phyloP scores from a whole-genome alignment of 2,329 filamentous ascomycete genomes.

The Scedosporium aurantiacum region DNA sequence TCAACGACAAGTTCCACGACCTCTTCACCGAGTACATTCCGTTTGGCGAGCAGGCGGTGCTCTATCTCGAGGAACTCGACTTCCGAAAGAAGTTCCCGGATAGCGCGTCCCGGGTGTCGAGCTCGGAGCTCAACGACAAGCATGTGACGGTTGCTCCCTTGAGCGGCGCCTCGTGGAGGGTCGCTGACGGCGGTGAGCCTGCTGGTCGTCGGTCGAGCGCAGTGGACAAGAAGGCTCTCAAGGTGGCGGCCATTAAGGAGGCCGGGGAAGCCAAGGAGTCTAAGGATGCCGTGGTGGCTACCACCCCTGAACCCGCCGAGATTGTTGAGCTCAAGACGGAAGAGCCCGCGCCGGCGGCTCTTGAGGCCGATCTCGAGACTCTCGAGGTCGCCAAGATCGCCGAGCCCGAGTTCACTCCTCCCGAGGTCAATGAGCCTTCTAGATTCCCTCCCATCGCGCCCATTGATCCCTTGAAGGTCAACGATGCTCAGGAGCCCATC shows the following conservation, averaged over 20 bases:
- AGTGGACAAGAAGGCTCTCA: conserved; percentile 23
- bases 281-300: conserved; percentile 11
- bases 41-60: conserved; percentile 85
- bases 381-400: conserved; percentile 17
- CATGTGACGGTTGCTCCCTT: conserved; percentile 72
- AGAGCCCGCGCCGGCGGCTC: conserved; percentile 12
- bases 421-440: conserved; percentile 57
- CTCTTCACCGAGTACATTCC: conserved; percentile 97
- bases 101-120: conserved; percentile 32
- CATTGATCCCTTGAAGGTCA: conserved; percentile 68
- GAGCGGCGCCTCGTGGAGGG: conserved; percentile 74
- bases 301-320: conserved; percentile 7
- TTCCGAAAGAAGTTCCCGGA: conserved; percentile 74
- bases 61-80: conserved; percentile 91
- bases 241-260: conserved; percentile 18
- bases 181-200: conserved; percentile 49
- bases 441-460: conserved; percentile 51
- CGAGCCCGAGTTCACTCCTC: conserved; percentile 31
- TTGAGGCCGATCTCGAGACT: conserved; percentile 17
- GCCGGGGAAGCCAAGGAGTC: conserved; percentile 19
- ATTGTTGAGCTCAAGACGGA: conserved; percentile 18
- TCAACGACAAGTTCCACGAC: conserved; percentile 97
- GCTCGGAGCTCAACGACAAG: conserved; percentile 35
- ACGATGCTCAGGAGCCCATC: conserved; percentile 70
- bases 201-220: conserved; percentile 53